These are phyloP conservation scores for Zizania palustris DNA, from an alignment of 202 grass and related monocot genomes.

Conservation along the genomic window DNA sequence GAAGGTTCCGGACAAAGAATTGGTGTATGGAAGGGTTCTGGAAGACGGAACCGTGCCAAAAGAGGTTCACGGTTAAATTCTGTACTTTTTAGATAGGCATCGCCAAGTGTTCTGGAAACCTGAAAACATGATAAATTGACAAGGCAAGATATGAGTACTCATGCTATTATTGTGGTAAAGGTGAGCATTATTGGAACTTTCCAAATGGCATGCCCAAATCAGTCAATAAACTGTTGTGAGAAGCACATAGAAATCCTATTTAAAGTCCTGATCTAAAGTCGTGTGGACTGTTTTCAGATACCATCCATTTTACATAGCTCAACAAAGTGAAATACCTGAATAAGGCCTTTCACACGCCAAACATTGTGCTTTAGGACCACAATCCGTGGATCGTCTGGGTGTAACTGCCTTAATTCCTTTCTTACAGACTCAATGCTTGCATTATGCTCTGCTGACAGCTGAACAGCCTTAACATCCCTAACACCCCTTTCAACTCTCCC, in stretches of 20 bases:
- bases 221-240: not conserved
- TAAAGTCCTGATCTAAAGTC: slow-evolving; percentile 20
- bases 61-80: slow-evolving; percentile 64
- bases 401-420: slow-evolving; percentile 47
- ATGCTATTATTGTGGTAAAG: not conserved
- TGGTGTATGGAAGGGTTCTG: slow-evolving; percentile 54
- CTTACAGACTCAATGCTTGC: slow-evolving; percentile 46
- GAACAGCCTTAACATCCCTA: slow-evolving; percentile 33
- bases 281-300: not conserved
- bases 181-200: not conserved
- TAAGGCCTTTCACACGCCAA: slow-evolving; percentile 60
- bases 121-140: slow-evolving; percentile 12
- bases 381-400: slow-evolving; percentile 50
- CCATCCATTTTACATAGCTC: not conserved
- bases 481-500: slow-evolving; percentile 37
- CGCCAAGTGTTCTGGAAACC: slow-evolving; percentile 67
- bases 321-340: slow-evolving; percentile 60
- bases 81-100: slow-evolving; percentile 60
- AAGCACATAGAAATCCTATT: not conserved
- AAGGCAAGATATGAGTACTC: slow-evolving; percentile 17
- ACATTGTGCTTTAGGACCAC: slow-evolving; percentile 21
- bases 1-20: slow-evolving; percentile 65
- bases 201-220: not conserved
- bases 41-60: slow-evolving; percentile 44
- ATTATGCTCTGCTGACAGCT: slow-evolving; percentile 60